These are phyloP conservation scores for Cladophialophora psammophila DNA, from an alignment of 2,329 filamentous ascomycete species.

Conservation along the genomic window DNA sequence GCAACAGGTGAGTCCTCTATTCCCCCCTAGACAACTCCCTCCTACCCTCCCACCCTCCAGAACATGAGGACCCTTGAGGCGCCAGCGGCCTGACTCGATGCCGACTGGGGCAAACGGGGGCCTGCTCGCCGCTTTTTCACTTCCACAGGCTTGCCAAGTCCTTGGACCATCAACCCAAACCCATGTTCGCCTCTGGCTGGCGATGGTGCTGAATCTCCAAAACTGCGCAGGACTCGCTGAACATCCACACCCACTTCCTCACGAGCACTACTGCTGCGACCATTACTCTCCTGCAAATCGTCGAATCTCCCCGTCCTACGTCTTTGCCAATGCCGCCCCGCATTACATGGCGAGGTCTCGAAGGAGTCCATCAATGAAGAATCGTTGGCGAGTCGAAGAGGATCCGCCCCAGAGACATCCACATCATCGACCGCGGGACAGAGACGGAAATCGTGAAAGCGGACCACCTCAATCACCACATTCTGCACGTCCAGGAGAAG, in stretches of 20 bases:
- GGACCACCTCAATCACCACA: slow-evolving; percentile 33
- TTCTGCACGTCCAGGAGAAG: slow-evolving; percentile 25
- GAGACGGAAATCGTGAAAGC: slow-evolving; percentile 43
- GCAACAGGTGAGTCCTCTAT: slow-evolving; percentile 14
- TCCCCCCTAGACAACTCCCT: slow-evolving; percentile 14
- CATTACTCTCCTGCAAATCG: slow-evolving; percentile 9
- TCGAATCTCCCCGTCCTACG: slow-evolving; percentile 15
- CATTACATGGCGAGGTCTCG: slow-evolving; percentile 59
- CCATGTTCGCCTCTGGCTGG: slow-evolving; percentile 14
- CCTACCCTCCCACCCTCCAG: not conserved
- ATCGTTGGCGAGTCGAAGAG: slow-evolving; percentile 57
- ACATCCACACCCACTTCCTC: slow-evolving; percentile 25
- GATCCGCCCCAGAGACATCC: slow-evolving; percentile 47
- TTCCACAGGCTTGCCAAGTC: slow-evolving; percentile 16
- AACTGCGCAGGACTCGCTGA: slow-evolving; percentile 36
- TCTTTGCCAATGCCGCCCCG: slow-evolving; percentile 49
- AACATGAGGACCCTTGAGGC: not conserved
- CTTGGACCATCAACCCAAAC: slow-evolving; percentile 9
- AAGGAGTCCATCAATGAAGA: slow-evolving; percentile 59
- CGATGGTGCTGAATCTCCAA: slow-evolving; percentile 28
- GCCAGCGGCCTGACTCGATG: not conserved
- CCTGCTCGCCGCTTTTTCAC: not conserved
- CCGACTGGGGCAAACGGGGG: slow-evolving; percentile 11
- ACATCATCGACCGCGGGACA: slow-evolving; percentile 40
- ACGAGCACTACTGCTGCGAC: slow-evolving; percentile 15